Conservation (phyloP, 371 early-diverging fungal species). For the Syncephalastrum monosporum region DNA sequence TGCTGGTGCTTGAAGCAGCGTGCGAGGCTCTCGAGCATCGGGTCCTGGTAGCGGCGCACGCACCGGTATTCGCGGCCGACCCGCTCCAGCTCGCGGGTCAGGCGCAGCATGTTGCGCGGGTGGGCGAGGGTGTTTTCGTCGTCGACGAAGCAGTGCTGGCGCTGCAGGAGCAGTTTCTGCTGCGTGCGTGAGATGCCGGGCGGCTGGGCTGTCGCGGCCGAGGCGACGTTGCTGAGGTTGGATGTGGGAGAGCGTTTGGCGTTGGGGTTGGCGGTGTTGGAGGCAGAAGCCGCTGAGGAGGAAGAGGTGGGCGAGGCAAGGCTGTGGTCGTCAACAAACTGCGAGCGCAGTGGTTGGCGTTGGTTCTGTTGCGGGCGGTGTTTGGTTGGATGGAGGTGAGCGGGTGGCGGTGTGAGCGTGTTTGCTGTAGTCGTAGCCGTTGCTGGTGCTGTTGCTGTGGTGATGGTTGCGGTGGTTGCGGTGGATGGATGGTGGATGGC, state of each 20-base stretch:
- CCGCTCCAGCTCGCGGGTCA: slow-evolving; percentile 50
- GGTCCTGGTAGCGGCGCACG: slow-evolving; percentile 36
- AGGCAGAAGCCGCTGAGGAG: background rate
- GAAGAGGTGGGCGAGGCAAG: background rate
- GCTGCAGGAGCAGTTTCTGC: slow-evolving; percentile 50
- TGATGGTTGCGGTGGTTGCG: no score
- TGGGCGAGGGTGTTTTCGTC: slow-evolving; percentile 48
- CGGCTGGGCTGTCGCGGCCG: slow-evolving; percentile 21
- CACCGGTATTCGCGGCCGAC: slow-evolving; percentile 45
- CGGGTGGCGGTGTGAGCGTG: no score
- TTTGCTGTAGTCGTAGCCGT: background rate
- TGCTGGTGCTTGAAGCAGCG: slow-evolving; percentile 23
- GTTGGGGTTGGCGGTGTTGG: background rate
- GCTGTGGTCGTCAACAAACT: slow-evolving; percentile 14
- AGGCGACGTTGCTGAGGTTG: slow-evolving; percentile 19
- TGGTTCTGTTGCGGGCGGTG: background rate
- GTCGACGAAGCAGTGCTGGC: slow-evolving; percentile 47
- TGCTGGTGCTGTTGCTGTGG: background rate
- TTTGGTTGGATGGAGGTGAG: background rate
- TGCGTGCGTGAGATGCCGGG: slow-evolving; percentile 49
- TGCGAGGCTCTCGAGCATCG: slow-evolving; percentile 35
- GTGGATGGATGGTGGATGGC: background rate
- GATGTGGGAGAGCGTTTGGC: background rate
- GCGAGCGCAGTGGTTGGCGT: slow-evolving; percentile 13
- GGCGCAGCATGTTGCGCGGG: slow-evolving; percentile 47